phyloP scores from a whole-genome alignment of 202 grass and related monocot genomes.

The Zoysia matrella region DNA sequence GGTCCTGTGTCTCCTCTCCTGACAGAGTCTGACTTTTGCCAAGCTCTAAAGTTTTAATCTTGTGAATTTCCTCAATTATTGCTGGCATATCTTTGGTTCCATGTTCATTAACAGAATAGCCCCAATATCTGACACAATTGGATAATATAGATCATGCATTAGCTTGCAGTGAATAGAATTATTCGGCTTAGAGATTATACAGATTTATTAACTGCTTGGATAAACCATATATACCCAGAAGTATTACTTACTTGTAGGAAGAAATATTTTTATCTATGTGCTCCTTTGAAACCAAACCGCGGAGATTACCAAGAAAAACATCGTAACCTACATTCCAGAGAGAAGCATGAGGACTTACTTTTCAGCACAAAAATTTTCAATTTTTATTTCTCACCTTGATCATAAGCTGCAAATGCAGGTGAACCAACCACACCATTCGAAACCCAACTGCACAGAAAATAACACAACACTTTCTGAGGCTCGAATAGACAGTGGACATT shows the following conservation, averaged over 20 bases:
- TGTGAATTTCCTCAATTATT: conserved; percentile 95
- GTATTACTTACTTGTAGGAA: conserved; percentile 80
- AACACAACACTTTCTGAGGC: conserved; percentile 16
- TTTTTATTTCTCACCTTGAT: conserved; percentile 77
- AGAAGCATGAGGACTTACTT: conserved; percentile 19
- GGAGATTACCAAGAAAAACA: conserved; percentile 97
- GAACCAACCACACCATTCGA: conserved; percentile 98
- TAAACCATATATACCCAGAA: conserved; percentile 22
- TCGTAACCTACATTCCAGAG: conserved; percentile 70
- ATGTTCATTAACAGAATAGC: conserved; percentile 97
- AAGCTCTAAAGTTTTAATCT: conserved; percentile 85
- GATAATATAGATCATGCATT: too few species aligned
- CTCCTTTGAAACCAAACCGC: conserved; percentile 91
- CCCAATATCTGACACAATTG: conserved; percentile 76
- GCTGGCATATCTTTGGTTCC: conserved; percentile 86
- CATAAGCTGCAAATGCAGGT: conserved; percentile 94
- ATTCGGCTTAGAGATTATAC: background rate
- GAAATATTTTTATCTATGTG: conserved; percentile 84
- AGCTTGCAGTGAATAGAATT: background rate
- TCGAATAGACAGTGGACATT: background rate
- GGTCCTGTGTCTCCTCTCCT: conserved; percentile 31
- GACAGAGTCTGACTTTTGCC: conserved; percentile 24
- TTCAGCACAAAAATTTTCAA: conserved; percentile 14
- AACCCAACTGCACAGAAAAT: conserved; percentile 70
- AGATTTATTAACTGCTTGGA: background rate